Conservation (phyloP, 2,329 filamentous ascomycete species). For the Sarocladiaceae sp. region DNA sequence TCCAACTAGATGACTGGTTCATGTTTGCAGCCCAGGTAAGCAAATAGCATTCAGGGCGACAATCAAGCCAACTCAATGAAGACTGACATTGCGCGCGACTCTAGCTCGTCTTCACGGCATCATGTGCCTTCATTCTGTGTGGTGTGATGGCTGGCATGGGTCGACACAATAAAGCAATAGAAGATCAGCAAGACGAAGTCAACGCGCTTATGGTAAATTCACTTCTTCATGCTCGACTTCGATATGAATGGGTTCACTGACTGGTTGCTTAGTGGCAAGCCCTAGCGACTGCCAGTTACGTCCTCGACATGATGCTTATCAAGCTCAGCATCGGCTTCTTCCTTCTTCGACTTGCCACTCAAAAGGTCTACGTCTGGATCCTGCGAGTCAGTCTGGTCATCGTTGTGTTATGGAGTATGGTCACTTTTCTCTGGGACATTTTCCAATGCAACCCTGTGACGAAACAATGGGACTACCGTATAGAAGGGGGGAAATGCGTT, state of each 20-base stretch:
- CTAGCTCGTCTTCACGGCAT: constrained; percentile 39
- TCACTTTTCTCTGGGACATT: constrained; percentile 46
- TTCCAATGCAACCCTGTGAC: constrained; percentile 45
- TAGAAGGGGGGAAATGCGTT: constrained; percentile 37
- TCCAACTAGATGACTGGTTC: constrained; percentile 47
- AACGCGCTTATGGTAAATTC: constrained; percentile 37
- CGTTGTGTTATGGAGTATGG: constrained; percentile 39
- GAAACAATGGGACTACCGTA: constrained; percentile 47
- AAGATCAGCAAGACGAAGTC: constrained; percentile 31
- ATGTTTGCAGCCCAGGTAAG: constrained; percentile 44
- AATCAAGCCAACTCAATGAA: too few species aligned
- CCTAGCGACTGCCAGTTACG: constrained; percentile 42
- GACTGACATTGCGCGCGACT: constrained; percentile 7
- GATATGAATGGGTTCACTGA: not conserved
- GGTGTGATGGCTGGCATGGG: constrained; percentile 39
- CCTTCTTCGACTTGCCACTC: constrained; percentile 40
- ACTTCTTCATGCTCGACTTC: not conserved
- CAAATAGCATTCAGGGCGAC: not conserved
- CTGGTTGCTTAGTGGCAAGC: constrained; percentile 38
- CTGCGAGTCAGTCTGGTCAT: constrained; percentile 39
- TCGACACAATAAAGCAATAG: constrained; percentile 38
- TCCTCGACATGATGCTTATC: constrained; percentile 50
- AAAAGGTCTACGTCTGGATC: constrained; percentile 40
- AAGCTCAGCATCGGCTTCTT: constrained; percentile 51
- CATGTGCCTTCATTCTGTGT: constrained; percentile 38